Evolutionary conservation across 2,329 filamentous ascomycete genomes (phyloP), one percentile per base, ranked within the genome.

Genomic region (Colletotrichum higginsianum): DNA sequence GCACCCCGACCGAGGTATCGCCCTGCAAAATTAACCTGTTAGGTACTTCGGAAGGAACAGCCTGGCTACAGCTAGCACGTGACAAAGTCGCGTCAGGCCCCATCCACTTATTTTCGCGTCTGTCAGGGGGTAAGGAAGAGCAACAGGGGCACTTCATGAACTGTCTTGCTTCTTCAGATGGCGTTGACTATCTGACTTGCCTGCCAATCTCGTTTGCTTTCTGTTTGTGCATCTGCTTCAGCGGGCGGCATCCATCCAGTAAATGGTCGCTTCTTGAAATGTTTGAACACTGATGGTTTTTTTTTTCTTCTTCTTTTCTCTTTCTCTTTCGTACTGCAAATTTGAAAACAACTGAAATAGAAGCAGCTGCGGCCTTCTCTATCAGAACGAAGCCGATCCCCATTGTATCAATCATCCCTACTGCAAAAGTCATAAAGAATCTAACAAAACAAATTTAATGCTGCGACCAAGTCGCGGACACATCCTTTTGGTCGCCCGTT

Each of bases 391-490:
- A 63, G 38, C 21, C 58, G 46, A 15, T 38, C 9, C 30, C 38
- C 18, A 16, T 46, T 16, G 16, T 30, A 26, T 40, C 30, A 47
- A 40, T 42, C 30, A 49, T 52, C 21, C 16, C 26, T 63, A 46
- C 46, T 52, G 49, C 21, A 47, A 47, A 58, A 40, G 52, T 38
- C 52, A 53, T 63, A 38, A 21, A 47, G 23, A 50, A 44, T 21
- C 23, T 35, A 40, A 68, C 68, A 69, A 47, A 62, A 42, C 50
- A 68, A 68, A 68, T 58, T 57, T 57, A 61, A 21, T 68, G 56
- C 26, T 68, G 52, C 53, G 30, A 53, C 57, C 65, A 18, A 42
- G 6, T 63, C 21, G 30, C 30, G 23, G 26, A 46, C 61, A 55
- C 40, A 21, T 21, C 46, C 47, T 38, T 26, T 26, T 35, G 26